Percentiles rank a stretch among this genome's conserved stretches.
Evolutionary conservation across 257 asterid species (phyloP).

Genomic region (Forsythia suspensa): DNA sequence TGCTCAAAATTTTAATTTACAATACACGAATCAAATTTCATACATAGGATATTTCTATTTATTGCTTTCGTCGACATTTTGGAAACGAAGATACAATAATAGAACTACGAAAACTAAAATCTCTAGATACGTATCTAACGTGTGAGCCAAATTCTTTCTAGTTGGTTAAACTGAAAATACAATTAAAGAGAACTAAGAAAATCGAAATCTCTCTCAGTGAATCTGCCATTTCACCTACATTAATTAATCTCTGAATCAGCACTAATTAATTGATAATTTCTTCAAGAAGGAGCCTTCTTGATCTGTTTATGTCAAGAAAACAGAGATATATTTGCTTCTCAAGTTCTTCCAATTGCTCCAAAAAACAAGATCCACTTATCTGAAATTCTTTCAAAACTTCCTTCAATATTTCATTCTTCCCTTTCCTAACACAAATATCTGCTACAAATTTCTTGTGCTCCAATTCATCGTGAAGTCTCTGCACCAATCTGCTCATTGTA

Average conservation of each 20-base stretch:
- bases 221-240: background rate
- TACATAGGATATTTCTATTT: too few species aligned
- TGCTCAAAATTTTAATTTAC: background rate
- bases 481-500: conserved; percentile 50
- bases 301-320: conserved; percentile 58
- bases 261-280: conserved; percentile 23
- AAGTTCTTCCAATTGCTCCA: conserved; percentile 60
- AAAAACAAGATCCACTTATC: conserved; percentile 32
- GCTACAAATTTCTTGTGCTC: conserved; percentile 56
- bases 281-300: conserved; percentile 51
- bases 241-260: background rate
- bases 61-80: background rate
- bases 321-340: conserved; percentile 66
- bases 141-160: too few species aligned
- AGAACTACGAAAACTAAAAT: too few species aligned
- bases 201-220: background rate
- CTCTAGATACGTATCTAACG: too few species aligned
- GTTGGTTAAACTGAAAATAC: background rate
- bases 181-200: background rate
- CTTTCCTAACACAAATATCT: conserved; percentile 41
- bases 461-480: conserved; percentile 48
- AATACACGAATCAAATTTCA: background rate
- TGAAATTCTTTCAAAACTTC: conserved; percentile 48
- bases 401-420: conserved; percentile 48
- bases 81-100: background rate